These are phyloP conservation scores for Lathyrus aphaca DNA, from an alignment of 306 rosid species.

Conservation along the genomic window DNA sequence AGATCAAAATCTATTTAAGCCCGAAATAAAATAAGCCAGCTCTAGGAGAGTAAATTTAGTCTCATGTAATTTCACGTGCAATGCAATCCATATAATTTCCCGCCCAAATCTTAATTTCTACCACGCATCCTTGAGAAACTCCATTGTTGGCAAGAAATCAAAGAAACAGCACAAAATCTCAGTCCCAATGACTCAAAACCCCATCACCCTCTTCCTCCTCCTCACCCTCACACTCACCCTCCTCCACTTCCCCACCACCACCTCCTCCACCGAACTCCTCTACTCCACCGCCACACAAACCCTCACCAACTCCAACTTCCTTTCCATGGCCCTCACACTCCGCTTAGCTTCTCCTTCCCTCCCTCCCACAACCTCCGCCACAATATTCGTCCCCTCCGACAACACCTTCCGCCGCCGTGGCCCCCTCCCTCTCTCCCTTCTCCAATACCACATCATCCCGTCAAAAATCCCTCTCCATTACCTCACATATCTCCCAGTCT, in stretches of 20 bases:
- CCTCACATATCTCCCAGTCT: constrained; percentile 17
- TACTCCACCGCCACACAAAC: constrained; percentile 28
- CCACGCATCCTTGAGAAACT: too few species aligned
- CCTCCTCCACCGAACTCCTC: constrained; percentile 17
- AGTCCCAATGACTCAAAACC: constrained; percentile 4
- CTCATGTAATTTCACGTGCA: too few species aligned
- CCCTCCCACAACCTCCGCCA: constrained; percentile 39
- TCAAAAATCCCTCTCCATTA: constrained; percentile 26
- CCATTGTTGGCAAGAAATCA: too few species aligned
- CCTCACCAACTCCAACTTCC: constrained; percentile 48
- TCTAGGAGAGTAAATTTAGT: too few species aligned
- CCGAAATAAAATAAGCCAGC: too few species aligned
- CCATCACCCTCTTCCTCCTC: constrained; percentile 1
- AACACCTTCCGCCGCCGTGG: constrained; percentile 43
- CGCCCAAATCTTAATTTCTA: too few species aligned
- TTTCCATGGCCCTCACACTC: constrained; percentile 50
- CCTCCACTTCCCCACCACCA: neutral
- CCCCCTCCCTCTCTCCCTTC: constrained; percentile 42
- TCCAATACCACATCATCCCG: constrained; percentile 48
- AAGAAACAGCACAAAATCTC: neutral
- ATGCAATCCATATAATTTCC: too few species aligned
- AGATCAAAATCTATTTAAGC: too few species aligned
- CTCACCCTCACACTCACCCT: neutral
- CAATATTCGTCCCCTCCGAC: constrained; percentile 52
- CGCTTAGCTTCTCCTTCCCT: constrained; percentile 37